Conservation (phyloP, 305 asterid species). For the Lippia alba region DNA sequence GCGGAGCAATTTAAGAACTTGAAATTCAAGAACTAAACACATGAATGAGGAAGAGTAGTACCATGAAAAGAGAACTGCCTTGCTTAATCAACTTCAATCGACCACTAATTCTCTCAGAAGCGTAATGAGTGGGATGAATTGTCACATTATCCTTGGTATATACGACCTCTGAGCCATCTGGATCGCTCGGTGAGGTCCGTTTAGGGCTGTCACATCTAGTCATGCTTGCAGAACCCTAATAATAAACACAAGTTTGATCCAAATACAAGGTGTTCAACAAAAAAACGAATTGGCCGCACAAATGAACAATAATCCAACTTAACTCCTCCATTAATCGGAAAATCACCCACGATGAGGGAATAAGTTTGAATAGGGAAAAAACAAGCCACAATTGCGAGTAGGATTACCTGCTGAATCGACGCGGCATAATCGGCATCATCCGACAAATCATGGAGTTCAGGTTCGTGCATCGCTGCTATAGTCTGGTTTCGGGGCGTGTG, state of each 20-base stretch:
- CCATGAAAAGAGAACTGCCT: conserved; percentile 81
- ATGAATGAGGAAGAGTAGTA: conserved; percentile 33
- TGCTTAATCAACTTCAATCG: conserved; percentile 94
- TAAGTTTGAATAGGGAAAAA: conserved; percentile 17
- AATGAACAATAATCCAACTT: conserved; percentile 1
- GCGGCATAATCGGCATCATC: conserved; percentile 95
- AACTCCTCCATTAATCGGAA: conserved; percentile 30
- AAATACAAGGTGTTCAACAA: background rate
- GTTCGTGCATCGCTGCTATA: conserved; percentile 63
- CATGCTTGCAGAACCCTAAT: conserved; percentile 61
- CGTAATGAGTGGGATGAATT: conserved; percentile 90
- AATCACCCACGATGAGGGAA: conserved; percentile 19
- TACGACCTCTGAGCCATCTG: conserved; percentile 76
- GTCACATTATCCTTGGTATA: conserved; percentile 91
- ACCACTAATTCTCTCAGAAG: conserved; percentile 94
- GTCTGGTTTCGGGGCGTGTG: conserved; percentile 24
- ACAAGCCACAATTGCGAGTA: background rate
- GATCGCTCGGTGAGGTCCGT: conserved; percentile 64
- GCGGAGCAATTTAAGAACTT: conserved; percentile 14
- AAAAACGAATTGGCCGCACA: conserved; percentile 13
- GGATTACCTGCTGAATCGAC: conserved; percentile 73
- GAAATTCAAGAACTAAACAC: conserved; percentile 24
- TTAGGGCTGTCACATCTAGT: conserved; percentile 53
- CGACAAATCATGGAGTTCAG: conserved; percentile 74
- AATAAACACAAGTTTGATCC: conserved; percentile 23